A percentile compares a stretch with the other conserved stretches of the same genome.
phyloP scores from a whole-genome alignment of 2,329 filamentous ascomycete species.

The Sporothrix sp. region DNA sequence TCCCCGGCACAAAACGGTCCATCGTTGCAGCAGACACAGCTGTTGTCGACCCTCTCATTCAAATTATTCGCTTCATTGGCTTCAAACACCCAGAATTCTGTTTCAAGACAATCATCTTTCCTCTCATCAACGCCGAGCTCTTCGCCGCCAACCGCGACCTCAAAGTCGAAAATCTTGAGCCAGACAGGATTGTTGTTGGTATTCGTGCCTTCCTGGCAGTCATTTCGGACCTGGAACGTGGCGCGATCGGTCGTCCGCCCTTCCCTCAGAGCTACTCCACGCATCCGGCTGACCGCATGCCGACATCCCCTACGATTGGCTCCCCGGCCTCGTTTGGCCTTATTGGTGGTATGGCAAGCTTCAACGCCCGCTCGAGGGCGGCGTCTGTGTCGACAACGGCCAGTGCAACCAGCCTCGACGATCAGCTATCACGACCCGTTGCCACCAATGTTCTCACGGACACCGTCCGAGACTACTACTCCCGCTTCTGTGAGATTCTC shows the following conservation, averaged over 20 bases:
- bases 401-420: slow-evolving; percentile 36
- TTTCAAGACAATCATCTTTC: slow-evolving; percentile 88
- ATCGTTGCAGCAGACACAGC: slow-evolving; percentile 72
- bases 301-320: slow-evolving; percentile 41
- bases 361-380: neutral
- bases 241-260: slow-evolving; percentile 64
- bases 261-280: slow-evolving; percentile 60
- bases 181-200: slow-evolving; percentile 93
- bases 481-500: slow-evolving; percentile 86
- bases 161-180: slow-evolving; percentile 85
- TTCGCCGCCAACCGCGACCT: slow-evolving; percentile 67
- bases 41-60: slow-evolving; percentile 84
- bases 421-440: slow-evolving; percentile 57
- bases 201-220: slow-evolving; percentile 90
- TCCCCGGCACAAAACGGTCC: slow-evolving; percentile 70
- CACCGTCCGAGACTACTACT: slow-evolving; percentile 72
- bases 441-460: slow-evolving; percentile 58
- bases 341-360: neutral
- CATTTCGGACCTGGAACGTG: slow-evolving; percentile 84
- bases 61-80: slow-evolving; percentile 88
- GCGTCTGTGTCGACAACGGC: slow-evolving; percentile 1
- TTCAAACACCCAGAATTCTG: slow-evolving; percentile 91
- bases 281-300: slow-evolving; percentile 33
- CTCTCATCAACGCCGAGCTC: slow-evolving; percentile 84
- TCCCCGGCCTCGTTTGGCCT: slow-evolving; percentile 22